phyloP scores from a whole-genome alignment of 1,139 yeast genomes.

The Yamadazyma atlantica region DNA sequence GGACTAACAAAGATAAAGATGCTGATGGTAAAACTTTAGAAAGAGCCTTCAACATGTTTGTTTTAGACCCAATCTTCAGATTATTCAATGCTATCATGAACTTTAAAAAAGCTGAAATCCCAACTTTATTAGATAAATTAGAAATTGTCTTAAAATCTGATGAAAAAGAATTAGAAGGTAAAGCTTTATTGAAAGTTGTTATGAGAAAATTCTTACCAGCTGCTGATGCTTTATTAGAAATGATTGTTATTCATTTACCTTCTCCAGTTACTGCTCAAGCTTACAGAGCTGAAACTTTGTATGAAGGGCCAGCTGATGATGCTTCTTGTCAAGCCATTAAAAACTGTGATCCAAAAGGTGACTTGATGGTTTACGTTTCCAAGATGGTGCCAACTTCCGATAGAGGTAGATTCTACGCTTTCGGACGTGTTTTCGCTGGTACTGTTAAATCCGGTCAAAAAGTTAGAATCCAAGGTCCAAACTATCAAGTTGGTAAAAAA shows the following conservation, averaged over 20 bases:
- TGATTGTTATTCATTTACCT: constrained; percentile 98
- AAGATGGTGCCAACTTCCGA: constrained; percentile 99
- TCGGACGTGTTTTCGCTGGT: constrained; percentile 99
- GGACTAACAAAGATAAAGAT: constrained; percentile 96
- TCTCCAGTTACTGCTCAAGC: constrained; percentile 99
- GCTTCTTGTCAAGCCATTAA: constrained; percentile 87
- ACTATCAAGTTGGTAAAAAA: constrained; percentile 98
- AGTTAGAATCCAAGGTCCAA: constrained; percentile 99
- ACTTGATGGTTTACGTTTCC: constrained; percentile 98
- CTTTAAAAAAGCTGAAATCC: constrained; percentile 86
- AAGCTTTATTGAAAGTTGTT: constrained; percentile 96
- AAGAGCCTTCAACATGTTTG: constrained; percentile 99
- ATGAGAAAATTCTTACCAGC: constrained; percentile 99
- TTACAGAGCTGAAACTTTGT: constrained; percentile 98
- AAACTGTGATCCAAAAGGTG: constrained; percentile 98
- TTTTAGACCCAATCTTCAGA: constrained; percentile 98
- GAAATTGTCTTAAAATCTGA: constrained; percentile 89
- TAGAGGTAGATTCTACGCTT: constrained; percentile 99
- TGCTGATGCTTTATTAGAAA: constrained; percentile 98
- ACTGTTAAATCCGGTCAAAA: constrained; percentile 98
- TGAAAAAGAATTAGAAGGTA: constrained; percentile 97
- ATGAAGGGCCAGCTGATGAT: constrained; percentile 99
- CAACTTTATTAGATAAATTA: constrained; percentile 85
- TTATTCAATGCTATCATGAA: constrained; percentile 50
- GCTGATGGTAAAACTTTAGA: constrained; percentile 94